These are phyloP conservation scores for Forsythia suspensa DNA, from an alignment of 257 asterid genomes.

Conservation along the genomic window DNA sequence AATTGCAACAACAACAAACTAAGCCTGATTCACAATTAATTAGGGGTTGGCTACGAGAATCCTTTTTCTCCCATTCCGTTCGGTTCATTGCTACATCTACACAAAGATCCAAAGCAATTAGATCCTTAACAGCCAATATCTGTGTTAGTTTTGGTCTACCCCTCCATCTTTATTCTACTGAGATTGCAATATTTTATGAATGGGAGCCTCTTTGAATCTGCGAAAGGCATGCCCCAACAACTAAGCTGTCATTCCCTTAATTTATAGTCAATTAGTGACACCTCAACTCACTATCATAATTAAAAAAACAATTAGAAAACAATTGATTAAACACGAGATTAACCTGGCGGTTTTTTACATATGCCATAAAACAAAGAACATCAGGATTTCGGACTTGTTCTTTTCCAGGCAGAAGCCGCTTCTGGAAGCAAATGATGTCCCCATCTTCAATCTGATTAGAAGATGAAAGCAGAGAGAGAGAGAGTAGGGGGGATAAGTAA, in stretches of 20 bases:
- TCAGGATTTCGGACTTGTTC: constrained; percentile 70
- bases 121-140: not conserved
- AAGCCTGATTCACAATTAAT: not conserved
- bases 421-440: constrained; percentile 95
- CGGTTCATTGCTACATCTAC: not conserved
- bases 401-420: constrained; percentile 55
- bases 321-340: constrained; percentile 7
- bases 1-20: not conserved
- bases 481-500: not conserved
- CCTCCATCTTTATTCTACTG: not conserved
- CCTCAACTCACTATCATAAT: not conserved
- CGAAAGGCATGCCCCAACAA: not conserved
- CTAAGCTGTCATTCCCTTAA: not conserved
- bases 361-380: constrained; percentile 83
- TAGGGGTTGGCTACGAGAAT: not conserved
- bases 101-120: not conserved
- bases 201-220: not conserved
- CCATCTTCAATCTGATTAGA: constrained; percentile 89
- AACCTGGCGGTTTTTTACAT: constrained; percentile 96
- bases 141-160: not conserved
- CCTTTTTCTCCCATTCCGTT: not conserved
- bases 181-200: not conserved
- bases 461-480: not conserved
- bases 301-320: not conserved
- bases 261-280: not conserved